phyloP scores from a whole-genome alignment of 2,329 filamentous ascomycete genomes.

The Verticillium klebahnii region DNA sequence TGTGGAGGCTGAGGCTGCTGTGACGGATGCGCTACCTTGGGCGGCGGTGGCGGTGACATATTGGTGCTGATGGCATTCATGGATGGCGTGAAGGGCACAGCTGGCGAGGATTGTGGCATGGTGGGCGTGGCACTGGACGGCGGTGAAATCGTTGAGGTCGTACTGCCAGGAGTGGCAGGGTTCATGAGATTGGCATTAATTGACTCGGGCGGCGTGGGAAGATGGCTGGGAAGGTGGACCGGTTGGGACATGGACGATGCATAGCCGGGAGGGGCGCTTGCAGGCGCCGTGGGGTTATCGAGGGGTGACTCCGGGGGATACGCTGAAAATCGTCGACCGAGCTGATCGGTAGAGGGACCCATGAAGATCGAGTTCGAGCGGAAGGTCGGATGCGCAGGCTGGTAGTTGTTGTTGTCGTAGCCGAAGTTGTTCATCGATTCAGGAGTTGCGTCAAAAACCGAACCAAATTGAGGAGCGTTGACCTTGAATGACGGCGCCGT shows the following conservation, averaged over 20 bases:
- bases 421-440: slow-evolving; percentile 46
- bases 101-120: slow-evolving; percentile 22
- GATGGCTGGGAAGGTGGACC: slow-evolving; percentile 13
- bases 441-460: slow-evolving; percentile 52
- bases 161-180: slow-evolving; percentile 5
- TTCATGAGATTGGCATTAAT: slow-evolving; percentile 19
- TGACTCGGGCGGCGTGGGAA: slow-evolving; percentile 42
- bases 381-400: slow-evolving; percentile 48
- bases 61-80: slow-evolving; percentile 16
- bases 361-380: slow-evolving; percentile 64
- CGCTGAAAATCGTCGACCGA: slow-evolving; percentile 57
- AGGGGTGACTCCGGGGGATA: slow-evolving; percentile 52
- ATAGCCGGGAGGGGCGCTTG: slow-evolving; percentile 18
- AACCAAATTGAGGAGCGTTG: slow-evolving; percentile 49
- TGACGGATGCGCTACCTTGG: slow-evolving; percentile 10
- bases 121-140: slow-evolving; percentile 23
- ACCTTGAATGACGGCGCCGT: slow-evolving; percentile 21
- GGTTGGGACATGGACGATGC: slow-evolving; percentile 14
- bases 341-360: slow-evolving; percentile 50
- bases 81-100: slow-evolving; percentile 6
- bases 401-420: slow-evolving; percentile 36
- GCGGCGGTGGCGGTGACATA: slow-evolving; percentile 22
- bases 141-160: slow-evolving; percentile 30
- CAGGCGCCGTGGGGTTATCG: slow-evolving; percentile 30
- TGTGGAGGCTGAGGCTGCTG: slow-evolving; percentile 15